Percentiles rank a stretch among this genome's conserved stretches.
Conservation (phyloP, 2,329 filamentous ascomycete species). For the Ceratocystis diversiconidia region DNA sequence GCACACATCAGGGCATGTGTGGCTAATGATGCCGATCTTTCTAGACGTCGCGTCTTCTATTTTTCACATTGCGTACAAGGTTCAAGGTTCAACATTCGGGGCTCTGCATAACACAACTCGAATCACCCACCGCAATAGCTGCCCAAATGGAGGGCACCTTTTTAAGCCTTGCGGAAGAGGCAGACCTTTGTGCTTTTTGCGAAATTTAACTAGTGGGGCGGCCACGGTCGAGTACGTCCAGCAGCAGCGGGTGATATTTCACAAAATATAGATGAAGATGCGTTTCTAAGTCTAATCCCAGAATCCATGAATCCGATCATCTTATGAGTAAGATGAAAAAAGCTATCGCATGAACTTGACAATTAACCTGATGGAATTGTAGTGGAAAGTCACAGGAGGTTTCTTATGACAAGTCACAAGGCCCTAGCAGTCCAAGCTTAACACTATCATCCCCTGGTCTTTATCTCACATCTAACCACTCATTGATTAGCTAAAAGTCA, state of each 20-base stretch:
- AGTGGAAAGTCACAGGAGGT: no score
- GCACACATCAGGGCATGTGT: constrained; percentile 7
- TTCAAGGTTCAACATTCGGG: constrained; percentile 3
- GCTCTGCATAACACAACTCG: neutral
- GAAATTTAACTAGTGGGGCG: neutral
- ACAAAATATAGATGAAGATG: neutral
- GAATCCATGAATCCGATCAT: neutral
- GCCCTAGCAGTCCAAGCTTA: no score
- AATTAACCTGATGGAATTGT: no score
- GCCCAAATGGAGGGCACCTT: neutral
- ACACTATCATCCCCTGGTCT: no score
- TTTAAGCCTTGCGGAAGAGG: neutral
- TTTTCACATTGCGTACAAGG: constrained; percentile 4
- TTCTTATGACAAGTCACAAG: no score
- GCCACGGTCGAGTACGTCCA: neutral
- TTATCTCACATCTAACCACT: no score
- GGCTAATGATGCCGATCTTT: constrained; percentile 9
- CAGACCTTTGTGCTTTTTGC: neutral
- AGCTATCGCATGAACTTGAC: neutral
- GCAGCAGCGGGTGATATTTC: neutral
- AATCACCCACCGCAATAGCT: neutral
- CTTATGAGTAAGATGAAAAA: neutral
- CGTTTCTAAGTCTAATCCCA: neutral
- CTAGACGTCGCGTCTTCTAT: constrained; percentile 10
- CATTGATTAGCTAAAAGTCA: no score